Conservation (phyloP, 257 asterid genomes). For the Salvia splendens region DNA sequence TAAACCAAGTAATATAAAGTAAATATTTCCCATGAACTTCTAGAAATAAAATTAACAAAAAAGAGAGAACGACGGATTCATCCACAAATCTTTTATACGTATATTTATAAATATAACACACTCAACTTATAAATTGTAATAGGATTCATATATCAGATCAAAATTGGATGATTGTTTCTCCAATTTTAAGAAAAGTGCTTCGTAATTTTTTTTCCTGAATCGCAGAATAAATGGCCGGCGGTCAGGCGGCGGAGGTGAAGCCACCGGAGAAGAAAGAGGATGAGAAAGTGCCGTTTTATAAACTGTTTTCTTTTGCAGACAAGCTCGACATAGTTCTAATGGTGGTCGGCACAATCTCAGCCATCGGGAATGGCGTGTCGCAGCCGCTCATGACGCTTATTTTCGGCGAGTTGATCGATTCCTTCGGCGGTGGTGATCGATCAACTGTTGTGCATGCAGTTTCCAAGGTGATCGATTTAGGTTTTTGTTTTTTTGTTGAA, state of each 20-base stretch:
- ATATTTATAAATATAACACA: too few species aligned
- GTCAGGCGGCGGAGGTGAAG: background rate
- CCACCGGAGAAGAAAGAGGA: conserved; percentile 27
- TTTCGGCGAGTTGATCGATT: conserved; percentile 61
- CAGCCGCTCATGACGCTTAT: conserved; percentile 73
- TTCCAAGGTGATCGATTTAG: conserved; percentile 41
- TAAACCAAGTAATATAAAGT: too few species aligned
- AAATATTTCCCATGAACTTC: too few species aligned
- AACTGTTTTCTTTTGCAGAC: conserved; percentile 64
- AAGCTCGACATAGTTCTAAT: conserved; percentile 48
- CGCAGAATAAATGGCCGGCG: background rate
- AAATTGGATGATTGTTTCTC: too few species aligned
- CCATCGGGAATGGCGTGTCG: conserved; percentile 58
- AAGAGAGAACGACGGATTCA: too few species aligned
- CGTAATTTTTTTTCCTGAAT: background rate
- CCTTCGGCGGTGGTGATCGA: conserved; percentile 43
- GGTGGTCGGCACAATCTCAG: conserved; percentile 51
- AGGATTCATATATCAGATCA: too few species aligned
- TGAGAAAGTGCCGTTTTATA: conserved; percentile 47
- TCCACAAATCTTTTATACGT: too few species aligned
- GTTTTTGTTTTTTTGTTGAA: background rate
- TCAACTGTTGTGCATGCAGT: conserved; percentile 48
- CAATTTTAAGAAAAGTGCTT: too few species aligned
- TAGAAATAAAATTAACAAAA: too few species aligned
- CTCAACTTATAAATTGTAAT: too few species aligned